Evolutionary conservation across 768 basidiomycete species (phyloP).

Genomic region (Megacollybia marginata): DNA sequence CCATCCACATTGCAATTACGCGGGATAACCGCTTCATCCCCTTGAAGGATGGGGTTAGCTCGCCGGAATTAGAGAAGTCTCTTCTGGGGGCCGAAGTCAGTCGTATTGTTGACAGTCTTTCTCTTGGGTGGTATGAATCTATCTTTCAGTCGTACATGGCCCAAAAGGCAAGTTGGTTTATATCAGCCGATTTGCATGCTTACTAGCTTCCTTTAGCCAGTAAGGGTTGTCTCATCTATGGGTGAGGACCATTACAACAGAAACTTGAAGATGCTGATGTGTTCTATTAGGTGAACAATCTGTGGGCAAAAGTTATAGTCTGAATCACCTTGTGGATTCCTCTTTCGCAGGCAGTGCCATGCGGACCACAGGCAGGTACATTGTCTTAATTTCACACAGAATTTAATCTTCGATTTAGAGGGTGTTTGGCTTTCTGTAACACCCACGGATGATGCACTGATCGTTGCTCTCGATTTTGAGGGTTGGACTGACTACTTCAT

Average conservation of each 20-base stretch:
- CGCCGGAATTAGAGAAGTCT: constrained; percentile 39
- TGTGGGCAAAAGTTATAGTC: constrained; percentile 51
- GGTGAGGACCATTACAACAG: constrained; percentile 20
- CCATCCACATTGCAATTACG: constrained; percentile 55
- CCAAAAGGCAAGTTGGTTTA: constrained; percentile 27
- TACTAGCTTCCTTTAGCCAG: constrained; percentile 30
- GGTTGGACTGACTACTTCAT: constrained; percentile 22
- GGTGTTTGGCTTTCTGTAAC: constrained; percentile 66
- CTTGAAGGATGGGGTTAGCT: constrained; percentile 38
- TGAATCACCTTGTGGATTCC: constrained; percentile 57
- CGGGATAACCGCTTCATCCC: constrained; percentile 56
- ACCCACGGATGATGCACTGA: constrained; percentile 43
- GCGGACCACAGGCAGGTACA: constrained; percentile 41
- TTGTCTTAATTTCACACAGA: neutral
- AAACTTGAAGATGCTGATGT: neutral
- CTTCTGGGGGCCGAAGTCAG: constrained; percentile 54
- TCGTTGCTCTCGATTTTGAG: constrained; percentile 62
- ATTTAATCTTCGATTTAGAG: constrained; percentile 20
- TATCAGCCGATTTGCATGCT: neutral
- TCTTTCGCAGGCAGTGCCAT: constrained; percentile 63
- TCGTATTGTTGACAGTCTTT: constrained; percentile 46
- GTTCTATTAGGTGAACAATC: constrained; percentile 46
- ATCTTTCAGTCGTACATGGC: constrained; percentile 58
- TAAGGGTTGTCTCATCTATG: constrained; percentile 63
- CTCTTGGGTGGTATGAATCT: constrained; percentile 61